These are phyloP conservation scores for Lecanicillium sp. DNA, from an alignment of 2,329 filamentous ascomycete genomes.

Conservation along the genomic window DNA sequence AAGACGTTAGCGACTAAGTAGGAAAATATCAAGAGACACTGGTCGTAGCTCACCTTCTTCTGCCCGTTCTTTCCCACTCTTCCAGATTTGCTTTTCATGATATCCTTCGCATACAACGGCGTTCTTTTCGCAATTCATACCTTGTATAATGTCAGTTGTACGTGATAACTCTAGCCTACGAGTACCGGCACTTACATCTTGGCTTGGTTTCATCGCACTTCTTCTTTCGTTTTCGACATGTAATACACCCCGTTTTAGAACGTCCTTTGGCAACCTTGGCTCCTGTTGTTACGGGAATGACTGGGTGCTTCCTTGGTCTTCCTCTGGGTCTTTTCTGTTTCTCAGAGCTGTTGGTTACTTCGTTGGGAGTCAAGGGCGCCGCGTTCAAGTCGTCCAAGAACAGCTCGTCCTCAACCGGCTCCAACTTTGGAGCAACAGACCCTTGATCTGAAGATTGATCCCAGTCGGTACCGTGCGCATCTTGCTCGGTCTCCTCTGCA, in stretches of 20 bases:
- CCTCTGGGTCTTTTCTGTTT: conserved; percentile 60
- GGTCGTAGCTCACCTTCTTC: conserved; percentile 49
- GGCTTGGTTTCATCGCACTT: conserved; percentile 64
- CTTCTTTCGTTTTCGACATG: conserved; percentile 61
- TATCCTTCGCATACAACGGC: conserved; percentile 88
- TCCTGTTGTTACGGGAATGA: conserved; percentile 46
- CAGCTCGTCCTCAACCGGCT: conserved; percentile 47
- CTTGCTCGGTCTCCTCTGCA: conserved; percentile 21
- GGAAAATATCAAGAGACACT: neutral
- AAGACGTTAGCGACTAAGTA: conserved; percentile 9
- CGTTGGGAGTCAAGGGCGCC: conserved; percentile 19
- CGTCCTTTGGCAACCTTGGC: conserved; percentile 71
- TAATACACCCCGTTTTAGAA: conserved; percentile 61
- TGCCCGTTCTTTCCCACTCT: conserved; percentile 69
- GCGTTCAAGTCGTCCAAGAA: conserved; percentile 45
- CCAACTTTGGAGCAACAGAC: conserved; percentile 44
- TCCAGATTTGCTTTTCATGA: conserved; percentile 79
- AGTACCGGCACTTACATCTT: conserved; percentile 41
- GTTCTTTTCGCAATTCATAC: conserved; percentile 87
- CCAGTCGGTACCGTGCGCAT: conserved; percentile 22
- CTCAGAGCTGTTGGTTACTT: conserved; percentile 13
- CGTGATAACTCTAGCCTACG: too few species aligned
- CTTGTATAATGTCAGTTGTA: conserved; percentile 34
- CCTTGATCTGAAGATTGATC: conserved; percentile 37
- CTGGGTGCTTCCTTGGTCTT: conserved; percentile 72